Percentiles rank a stretch among this genome's conserved stretches.
Evolutionary conservation across 2,329 filamentous ascomycete species (phyloP).

Genomic region (Calonectria fujianensis): DNA sequence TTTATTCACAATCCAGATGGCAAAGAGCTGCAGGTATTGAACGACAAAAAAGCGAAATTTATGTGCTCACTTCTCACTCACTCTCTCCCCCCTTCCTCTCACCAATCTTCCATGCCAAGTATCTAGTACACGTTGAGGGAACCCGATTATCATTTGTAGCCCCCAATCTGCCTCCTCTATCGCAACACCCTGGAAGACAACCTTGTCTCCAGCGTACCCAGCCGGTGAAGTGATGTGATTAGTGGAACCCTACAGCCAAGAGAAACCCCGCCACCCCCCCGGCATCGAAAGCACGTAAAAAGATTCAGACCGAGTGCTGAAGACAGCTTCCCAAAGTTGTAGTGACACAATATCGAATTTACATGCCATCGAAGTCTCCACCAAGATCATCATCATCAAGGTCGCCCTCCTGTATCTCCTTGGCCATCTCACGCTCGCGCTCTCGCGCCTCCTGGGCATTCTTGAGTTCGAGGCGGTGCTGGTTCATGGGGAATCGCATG

Average conservation of each 20-base stretch:
- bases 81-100: background rate
- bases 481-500: conserved; percentile 99
- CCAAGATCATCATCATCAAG: conserved; percentile 97
- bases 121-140: conserved; percentile 55
- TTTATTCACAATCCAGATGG: background rate
- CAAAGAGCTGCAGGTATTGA: background rate
- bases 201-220: conserved; percentile 41
- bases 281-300: conserved; percentile 33
- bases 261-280: conserved; percentile 35
- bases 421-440: conserved; percentile 95
- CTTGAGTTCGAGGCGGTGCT: conserved; percentile 96
- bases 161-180: conserved; percentile 46
- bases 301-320: conserved; percentile 38
- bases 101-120: conserved; percentile 38
- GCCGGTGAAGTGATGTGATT: conserved; percentile 46
- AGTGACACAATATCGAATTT: conserved; percentile 60
- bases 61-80: conserved; percentile 42
- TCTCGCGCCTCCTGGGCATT: conserved; percentile 99
- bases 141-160: conserved; percentile 42
- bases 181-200: conserved; percentile 38
- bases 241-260: conserved; percentile 48
- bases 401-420: conserved; percentile 98
- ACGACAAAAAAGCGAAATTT: conserved; percentile 37
- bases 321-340: conserved; percentile 36
- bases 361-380: conserved; percentile 97